Evolutionary conservation across 768 basidiomycete species (phyloP).

Genomic region (Arthromyces matolae): DNA sequence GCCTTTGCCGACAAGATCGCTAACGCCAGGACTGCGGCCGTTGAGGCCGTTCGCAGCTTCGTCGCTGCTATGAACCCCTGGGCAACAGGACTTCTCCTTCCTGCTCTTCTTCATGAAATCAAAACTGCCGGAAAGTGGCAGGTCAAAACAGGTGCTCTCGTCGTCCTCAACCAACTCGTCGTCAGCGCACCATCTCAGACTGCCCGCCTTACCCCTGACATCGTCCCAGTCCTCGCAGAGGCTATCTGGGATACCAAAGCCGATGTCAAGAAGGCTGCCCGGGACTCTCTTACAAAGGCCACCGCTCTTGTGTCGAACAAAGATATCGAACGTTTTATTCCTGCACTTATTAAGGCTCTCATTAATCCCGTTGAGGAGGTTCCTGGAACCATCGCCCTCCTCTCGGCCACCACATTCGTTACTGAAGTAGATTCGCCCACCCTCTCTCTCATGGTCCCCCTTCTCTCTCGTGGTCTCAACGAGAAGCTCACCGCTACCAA

Average conservation of each 20-base stretch:
- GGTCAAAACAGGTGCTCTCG: slow-evolving; percentile 85
- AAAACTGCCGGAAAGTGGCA: slow-evolving; percentile 98
- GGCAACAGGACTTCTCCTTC: slow-evolving; percentile 80
- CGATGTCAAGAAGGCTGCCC: slow-evolving; percentile 97
- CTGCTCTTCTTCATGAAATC: slow-evolving; percentile 87
- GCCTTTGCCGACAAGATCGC: slow-evolving; percentile 94
- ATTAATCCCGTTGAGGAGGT: slow-evolving; percentile 99
- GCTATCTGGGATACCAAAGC: slow-evolving; percentile 99
- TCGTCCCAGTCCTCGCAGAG: slow-evolving; percentile 90
- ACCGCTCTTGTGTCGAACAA: slow-evolving; percentile 96
- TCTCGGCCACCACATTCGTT: slow-evolving; percentile 99
- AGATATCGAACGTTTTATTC: slow-evolving; percentile 96
- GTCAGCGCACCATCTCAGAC: slow-evolving; percentile 77
- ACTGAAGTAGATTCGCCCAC: slow-evolving; percentile 97
- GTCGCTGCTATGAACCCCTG: slow-evolving; percentile 83
- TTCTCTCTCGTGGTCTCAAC: slow-evolving; percentile 86
- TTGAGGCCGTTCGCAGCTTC: slow-evolving; percentile 77
- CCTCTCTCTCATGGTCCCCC: slow-evolving; percentile 96
- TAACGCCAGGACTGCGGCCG: slow-evolving; percentile 77
- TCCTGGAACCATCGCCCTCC: slow-evolving; percentile 88
- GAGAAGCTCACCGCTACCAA: slow-evolving; percentile 96
- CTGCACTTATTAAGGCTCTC: slow-evolving; percentile 94
- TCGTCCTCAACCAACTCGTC: slow-evolving; percentile 84
- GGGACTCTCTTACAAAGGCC: slow-evolving; percentile 90
- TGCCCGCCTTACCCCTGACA: slow-evolving; percentile 88